phyloP scores from a whole-genome alignment of 768 basidiomycete genomes.

The Boletus eberwhitei region DNA sequence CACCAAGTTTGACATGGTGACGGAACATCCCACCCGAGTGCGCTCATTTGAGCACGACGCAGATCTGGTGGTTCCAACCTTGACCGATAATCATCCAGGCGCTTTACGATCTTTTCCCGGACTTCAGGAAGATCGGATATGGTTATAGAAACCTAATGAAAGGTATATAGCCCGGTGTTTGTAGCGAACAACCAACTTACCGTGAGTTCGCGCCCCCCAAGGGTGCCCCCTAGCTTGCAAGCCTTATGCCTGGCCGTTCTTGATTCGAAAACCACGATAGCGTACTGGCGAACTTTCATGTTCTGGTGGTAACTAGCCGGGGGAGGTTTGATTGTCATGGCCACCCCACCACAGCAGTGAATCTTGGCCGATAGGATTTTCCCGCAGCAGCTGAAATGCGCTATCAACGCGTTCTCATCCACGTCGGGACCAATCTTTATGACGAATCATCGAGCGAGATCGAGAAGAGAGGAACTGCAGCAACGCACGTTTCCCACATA shows the following conservation, averaged over 20 bases:
- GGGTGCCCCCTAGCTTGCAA: conserved; percentile 36
- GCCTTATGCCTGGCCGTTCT: conserved; percentile 39
- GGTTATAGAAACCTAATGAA: conserved; percentile 24
- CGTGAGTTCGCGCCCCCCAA: conserved; percentile 39
- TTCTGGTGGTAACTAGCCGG: conserved; percentile 32
- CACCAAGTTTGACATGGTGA: not conserved
- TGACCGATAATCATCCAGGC: conserved; percentile 22
- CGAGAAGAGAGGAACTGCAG: not conserved
- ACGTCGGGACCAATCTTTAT: conserved; percentile 33
- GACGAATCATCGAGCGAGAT: conserved; percentile 2
- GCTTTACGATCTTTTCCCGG: conserved; percentile 27
- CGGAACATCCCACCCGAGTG: conserved; percentile 15
- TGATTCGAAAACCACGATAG: conserved; percentile 44
- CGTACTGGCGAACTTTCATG: conserved; percentile 46
- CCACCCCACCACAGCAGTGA: conserved; percentile 33
- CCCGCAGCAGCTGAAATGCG: conserved; percentile 26
- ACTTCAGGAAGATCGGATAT: conserved; percentile 36
- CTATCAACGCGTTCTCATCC: conserved; percentile 21
- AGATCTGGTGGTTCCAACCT: conserved; percentile 16
- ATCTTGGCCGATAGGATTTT: conserved; percentile 21
- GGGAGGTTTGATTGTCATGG: conserved; percentile 25
- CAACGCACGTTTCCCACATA: conserved; percentile 63
- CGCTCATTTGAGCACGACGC: conserved; percentile 23
- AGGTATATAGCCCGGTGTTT: not conserved
- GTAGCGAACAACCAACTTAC: conserved; percentile 32